A percentile compares a stretch with the other conserved stretches of the same genome.
Conservation (phyloP, 2,329 filamentous ascomycete species). For the Conoideocrella luteorostrata region DNA sequence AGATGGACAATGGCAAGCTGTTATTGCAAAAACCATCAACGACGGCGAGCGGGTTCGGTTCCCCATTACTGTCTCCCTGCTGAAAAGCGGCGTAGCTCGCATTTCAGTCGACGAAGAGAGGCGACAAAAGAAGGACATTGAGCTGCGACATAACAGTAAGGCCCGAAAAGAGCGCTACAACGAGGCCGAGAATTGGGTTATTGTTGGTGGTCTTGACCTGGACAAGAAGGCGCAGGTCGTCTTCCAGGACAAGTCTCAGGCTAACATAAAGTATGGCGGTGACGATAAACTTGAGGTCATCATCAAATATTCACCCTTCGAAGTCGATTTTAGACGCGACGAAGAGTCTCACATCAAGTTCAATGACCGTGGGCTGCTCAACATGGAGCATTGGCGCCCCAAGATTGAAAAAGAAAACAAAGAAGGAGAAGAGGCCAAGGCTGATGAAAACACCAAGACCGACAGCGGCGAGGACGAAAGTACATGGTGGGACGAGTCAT, state of each 20-base stretch:
- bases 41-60: constrained; percentile 64
- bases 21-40: constrained; percentile 72
- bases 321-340: constrained; percentile 79
- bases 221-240: constrained; percentile 66
- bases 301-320: constrained; percentile 77
- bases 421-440: constrained; percentile 49
- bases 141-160: constrained; percentile 76
- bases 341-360: constrained; percentile 77
- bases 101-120: constrained; percentile 89
- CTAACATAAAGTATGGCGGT: constrained; percentile 75
- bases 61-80: constrained; percentile 80
- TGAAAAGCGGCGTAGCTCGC: constrained; percentile 81
- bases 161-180: constrained; percentile 91
- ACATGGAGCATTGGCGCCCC: constrained; percentile 90
- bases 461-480: constrained; percentile 63
- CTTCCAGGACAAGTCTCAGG: constrained; percentile 58
- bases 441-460: constrained; percentile 36
- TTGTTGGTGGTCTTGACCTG: constrained; percentile 72
- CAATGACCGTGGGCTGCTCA: constrained; percentile 84
- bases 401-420: constrained; percentile 70
- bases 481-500: constrained; percentile 97
- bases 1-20: constrained; percentile 72
- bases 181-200: constrained; percentile 77
- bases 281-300: constrained; percentile 71
- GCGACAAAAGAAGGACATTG: constrained; percentile 81